Percentiles rank a stretch among this genome's conserved stretches.
Evolutionary conservation across 345 rosid species (phyloP).

Genomic region (Camelina sativa): DNA sequence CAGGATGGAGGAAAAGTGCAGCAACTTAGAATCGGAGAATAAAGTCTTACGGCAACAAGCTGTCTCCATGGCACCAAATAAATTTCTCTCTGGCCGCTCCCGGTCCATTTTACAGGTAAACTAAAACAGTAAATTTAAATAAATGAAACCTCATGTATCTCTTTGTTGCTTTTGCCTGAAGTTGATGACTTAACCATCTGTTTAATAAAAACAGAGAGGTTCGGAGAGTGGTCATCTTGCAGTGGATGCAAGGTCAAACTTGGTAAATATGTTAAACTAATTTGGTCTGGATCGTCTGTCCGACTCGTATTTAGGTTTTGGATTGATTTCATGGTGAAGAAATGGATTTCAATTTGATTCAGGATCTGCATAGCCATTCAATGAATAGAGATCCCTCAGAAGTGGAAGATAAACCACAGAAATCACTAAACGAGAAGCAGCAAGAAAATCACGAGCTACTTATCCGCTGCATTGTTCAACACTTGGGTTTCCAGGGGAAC

Average conservation of each 20-base stretch:
- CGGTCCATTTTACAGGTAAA: slow-evolving; percentile 86
- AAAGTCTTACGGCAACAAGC: slow-evolving; percentile 94
- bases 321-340: neutral
- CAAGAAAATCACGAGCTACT: slow-evolving; percentile 97
- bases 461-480: slow-evolving; percentile 89
- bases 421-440: slow-evolving; percentile 88
- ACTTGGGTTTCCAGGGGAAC: slow-evolving; percentile 77
- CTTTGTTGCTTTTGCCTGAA: neutral
- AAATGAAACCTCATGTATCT: neutral
- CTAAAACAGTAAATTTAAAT: neutral
- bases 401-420: slow-evolving; percentile 86
- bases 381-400: slow-evolving; percentile 66
- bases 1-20: slow-evolving; percentile 87
- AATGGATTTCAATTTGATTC: slow-evolving; percentile 32
- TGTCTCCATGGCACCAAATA: slow-evolving; percentile 91
- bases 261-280: slow-evolving; percentile 52
- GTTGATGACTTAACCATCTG: slow-evolving; percentile 30
- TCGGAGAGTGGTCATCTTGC: slow-evolving; percentile 74
- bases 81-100: slow-evolving; percentile 91
- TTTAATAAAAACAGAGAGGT: slow-evolving; percentile 61
- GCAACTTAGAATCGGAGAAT: slow-evolving; percentile 85
- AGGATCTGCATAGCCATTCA: slow-evolving; percentile 83
- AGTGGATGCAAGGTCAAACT: slow-evolving; percentile 54
- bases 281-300: neutral
- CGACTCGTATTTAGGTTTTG: slow-evolving; percentile 8